Percentiles rank a stretch among this genome's conserved stretches.
These are phyloP conservation scores for Xylaria scruposa DNA, from an alignment of 495 filamentous ascomycete genomes.

Conservation along the genomic window DNA sequence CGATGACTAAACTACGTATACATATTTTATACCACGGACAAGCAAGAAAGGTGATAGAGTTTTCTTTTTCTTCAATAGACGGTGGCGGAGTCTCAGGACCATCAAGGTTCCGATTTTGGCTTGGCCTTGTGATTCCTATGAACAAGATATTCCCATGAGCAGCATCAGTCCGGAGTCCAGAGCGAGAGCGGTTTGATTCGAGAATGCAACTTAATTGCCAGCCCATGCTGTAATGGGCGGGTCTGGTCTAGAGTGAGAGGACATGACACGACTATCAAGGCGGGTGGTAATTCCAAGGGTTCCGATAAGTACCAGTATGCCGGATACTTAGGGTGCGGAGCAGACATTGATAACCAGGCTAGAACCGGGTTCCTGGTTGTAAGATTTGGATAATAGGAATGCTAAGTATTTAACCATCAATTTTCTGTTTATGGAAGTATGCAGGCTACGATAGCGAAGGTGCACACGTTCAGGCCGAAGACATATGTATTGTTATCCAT, in stretches of 20 bases:
- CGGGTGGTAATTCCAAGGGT: background rate
- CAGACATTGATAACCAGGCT: background rate
- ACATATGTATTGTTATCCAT: background rate
- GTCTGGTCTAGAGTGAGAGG: background rate
- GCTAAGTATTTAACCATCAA: background rate
- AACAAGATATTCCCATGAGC: conserved; percentile 15
- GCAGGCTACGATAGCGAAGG: background rate
- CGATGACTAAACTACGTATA: conserved; percentile 44
- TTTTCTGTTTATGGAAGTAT: conserved; percentile 1
- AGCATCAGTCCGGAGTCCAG: background rate
- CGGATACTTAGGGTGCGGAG: background rate
- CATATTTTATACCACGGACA: background rate
- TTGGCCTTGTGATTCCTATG: conserved; percentile 15
- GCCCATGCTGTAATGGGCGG: conserved; percentile 6
- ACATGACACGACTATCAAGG: background rate
- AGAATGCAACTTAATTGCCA: conserved; percentile 12
- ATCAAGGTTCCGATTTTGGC: conserved; percentile 15
- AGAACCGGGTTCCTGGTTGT: background rate
- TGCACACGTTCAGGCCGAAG: background rate
- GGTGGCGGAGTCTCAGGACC: conserved; percentile 21
- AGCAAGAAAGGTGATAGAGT: conserved; percentile 26
- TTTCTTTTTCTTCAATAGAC: conserved; percentile 23
- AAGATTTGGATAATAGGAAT: conserved; percentile 8
- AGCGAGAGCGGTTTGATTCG: conserved; percentile 5
- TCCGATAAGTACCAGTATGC: background rate